These are phyloP conservation scores for Aspergillus awamori DNA, from an alignment of 2,329 filamentous ascomycete genomes.

Conservation along the genomic window DNA sequence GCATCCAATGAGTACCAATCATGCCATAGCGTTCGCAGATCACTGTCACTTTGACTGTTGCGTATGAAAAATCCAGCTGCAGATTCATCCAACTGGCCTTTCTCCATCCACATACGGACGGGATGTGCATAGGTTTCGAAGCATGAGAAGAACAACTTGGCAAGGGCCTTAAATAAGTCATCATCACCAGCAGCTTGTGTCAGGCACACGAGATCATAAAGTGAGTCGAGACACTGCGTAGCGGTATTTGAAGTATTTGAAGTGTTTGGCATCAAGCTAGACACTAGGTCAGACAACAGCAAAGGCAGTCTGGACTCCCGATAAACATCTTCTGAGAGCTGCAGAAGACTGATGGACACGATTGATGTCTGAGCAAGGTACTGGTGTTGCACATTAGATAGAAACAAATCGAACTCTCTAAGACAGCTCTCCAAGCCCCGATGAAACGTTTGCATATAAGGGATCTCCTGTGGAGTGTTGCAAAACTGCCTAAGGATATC, in stretches of 20 bases:
- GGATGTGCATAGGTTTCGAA: conserved; percentile 81
- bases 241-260: conserved; percentile 52
- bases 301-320: conserved; percentile 59
- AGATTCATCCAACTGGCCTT: conserved; percentile 65
- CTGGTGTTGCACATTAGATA: conserved; percentile 63
- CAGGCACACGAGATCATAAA: conserved; percentile 71
- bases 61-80: conserved; percentile 78
- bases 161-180: conserved; percentile 64
- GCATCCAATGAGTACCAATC: conserved; percentile 69
- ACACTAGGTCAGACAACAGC: conserved; percentile 64
- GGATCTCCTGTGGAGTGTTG: conserved; percentile 50
- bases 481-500: conserved; percentile 55
- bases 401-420: conserved; percentile 57
- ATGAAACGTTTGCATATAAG: conserved; percentile 72
- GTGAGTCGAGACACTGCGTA: conserved; percentile 75
- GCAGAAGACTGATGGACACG: conserved; percentile 67
- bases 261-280: conserved; percentile 53
- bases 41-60: conserved; percentile 57
- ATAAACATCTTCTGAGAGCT: conserved; percentile 61
- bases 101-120: conserved; percentile 81
- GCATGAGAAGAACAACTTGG: conserved; percentile 75
- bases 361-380: conserved; percentile 60
- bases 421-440: conserved; percentile 63
- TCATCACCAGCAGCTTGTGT: conserved; percentile 71
- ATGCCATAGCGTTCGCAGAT: conserved; percentile 72